Evolutionary conservation across 768 basidiomycete genomes (phyloP).

Genomic region (Trametes sanguinea): DNA sequence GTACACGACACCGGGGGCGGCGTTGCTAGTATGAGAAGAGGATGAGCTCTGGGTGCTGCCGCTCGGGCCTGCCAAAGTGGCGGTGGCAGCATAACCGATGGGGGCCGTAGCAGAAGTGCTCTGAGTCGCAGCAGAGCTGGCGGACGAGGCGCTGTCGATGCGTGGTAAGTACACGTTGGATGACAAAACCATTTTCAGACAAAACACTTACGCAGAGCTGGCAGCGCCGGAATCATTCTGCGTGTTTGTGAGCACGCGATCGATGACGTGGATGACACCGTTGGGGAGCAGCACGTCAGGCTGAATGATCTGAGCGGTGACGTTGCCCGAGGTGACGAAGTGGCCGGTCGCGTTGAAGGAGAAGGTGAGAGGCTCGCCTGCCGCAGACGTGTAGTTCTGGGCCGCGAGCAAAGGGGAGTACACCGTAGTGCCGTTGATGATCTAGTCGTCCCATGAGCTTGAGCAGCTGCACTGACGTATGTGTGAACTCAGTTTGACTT

Average conservation of each 20-base stretch:
- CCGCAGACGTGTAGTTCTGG: conserved; percentile 52
- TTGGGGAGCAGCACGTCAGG: conserved; percentile 64
- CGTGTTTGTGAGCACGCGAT: conserved; percentile 52
- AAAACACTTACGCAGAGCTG: conserved; percentile 50
- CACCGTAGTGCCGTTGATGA: conserved; percentile 67
- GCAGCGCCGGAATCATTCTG: conserved; percentile 46
- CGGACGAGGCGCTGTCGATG: conserved; percentile 40
- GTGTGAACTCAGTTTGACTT: conserved; percentile 25
- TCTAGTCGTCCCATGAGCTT: conserved; percentile 32
- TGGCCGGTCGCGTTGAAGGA: conserved; percentile 55
- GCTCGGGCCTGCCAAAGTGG: conserved; percentile 16
- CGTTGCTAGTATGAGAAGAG: conserved; percentile 7
- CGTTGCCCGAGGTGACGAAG: conserved; percentile 51
- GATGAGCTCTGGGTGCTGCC: conserved; percentile 3
- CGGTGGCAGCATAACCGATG: conserved; percentile 35
- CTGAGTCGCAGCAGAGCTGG: conserved; percentile 46
- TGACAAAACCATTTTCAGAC: background rate
- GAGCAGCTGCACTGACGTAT: background rate
- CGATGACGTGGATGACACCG: conserved; percentile 69
- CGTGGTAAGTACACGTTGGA: background rate
- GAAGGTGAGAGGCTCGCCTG: conserved; percentile 56
- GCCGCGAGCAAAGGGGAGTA: conserved; percentile 56
- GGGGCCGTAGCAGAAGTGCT: conserved; percentile 44
- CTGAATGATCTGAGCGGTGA: conserved; percentile 54
- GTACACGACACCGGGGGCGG: background rate